Evolutionary conservation across 345 rosid genomes (phyloP), one percentile per base, ranked within the genome.

Genomic region (Hevea brasiliensis): DNA sequence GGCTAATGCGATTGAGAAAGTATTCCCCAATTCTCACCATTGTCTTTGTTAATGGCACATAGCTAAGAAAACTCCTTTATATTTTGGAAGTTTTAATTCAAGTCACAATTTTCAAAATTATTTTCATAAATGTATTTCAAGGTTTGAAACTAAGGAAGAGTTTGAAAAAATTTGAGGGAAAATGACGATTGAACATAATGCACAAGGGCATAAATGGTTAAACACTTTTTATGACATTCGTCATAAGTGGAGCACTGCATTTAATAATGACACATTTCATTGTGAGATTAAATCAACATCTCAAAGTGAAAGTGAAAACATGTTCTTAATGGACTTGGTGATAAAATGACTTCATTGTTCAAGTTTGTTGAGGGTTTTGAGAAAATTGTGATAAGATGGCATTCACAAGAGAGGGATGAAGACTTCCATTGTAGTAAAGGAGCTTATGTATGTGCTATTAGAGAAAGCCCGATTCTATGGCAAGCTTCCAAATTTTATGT

Each of bases 31-130:
- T 13, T 27, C 58, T 26, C 54, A 41, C 0, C 67, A 45, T n/a
- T 29, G 32, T 0, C 13, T 71, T 18, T 61, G 58, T n/a, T 2
- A 26, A 3, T 71, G 58, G 74, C 56, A 59, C 15, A 71, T 71
- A 14, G 9, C 24, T 8, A 42, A 63, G n/a, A 41, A 63, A 15
- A 15, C 15, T 18, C 27, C 67, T 40, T 5, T 6, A 17, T 21
- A 63, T 21, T 63, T 63, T 15, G 50, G 48, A 8, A 41, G 24
- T 63, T 29, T 63, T 41, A 40, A 63, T 6, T 9, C 50, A 18
- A 63, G 6, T 41, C 14, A 1, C 10, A 1, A n/a, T 0, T 72
- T 72, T 61, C 27, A 42, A 15, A 23, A 9, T 0, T 17, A 0
- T 6, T 70, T 70, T 70, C 3, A 23, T 8, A n/a, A 27, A 58